These are phyloP conservation scores for Pelargonium citronellum DNA, from an alignment of 441 rosid genomes.

Conservation along the genomic window DNA sequence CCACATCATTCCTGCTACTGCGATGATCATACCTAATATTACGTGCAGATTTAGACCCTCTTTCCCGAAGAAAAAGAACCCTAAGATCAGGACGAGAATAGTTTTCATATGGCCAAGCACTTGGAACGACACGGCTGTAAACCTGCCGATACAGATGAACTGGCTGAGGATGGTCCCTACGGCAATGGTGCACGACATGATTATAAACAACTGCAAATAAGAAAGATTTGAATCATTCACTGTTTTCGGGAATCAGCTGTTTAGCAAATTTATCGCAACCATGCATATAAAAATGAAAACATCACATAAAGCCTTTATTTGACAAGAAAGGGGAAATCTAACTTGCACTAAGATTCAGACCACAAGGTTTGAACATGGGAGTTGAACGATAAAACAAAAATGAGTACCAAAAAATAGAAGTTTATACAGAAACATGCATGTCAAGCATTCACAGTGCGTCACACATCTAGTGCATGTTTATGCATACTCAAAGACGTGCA, in stretches of 20 bases:
- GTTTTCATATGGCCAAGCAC: constrained; percentile 18
- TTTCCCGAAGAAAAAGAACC: constrained; percentile 18
- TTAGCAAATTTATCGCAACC: no score
- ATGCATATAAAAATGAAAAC: no score
- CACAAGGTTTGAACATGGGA: no score
- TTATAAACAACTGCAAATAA: constrained; percentile 12
- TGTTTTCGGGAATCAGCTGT: background rate
- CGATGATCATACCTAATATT: constrained; percentile 14
- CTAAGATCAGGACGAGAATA: constrained; percentile 15
- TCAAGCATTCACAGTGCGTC: no score
- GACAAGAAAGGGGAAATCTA: no score
- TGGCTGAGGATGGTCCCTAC: constrained; percentile 20
- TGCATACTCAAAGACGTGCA: no score
- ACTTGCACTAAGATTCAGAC: no score
- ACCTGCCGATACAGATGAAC: constrained; percentile 19
- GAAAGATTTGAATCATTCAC: background rate
- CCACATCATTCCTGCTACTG: constrained; percentile 17
- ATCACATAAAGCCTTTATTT: no score
- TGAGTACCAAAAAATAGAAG: no score
- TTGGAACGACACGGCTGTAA: constrained; percentile 6
- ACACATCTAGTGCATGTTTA: no score
- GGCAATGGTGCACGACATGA: constrained; percentile 17
- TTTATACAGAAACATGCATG: no score
- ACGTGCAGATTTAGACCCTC: constrained; percentile 16
- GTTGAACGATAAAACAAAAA: no score